phyloP scores from a whole-genome alignment of 2,329 filamentous ascomycete genomes.

The Cercospora nicotianae region DNA sequence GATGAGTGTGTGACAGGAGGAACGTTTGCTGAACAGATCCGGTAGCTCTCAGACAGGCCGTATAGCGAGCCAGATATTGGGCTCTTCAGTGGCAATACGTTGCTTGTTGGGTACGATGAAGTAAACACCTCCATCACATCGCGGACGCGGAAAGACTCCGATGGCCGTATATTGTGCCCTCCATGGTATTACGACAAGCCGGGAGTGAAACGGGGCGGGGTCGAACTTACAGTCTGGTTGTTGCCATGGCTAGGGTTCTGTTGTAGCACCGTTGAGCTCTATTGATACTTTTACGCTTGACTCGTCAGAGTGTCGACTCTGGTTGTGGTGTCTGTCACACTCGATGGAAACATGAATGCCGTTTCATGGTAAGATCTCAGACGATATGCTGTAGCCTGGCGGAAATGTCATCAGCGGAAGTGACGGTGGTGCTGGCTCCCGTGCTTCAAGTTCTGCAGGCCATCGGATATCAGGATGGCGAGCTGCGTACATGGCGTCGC shows the following conservation, averaged over 20 bases:
- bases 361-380: neutral
- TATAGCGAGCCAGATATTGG: neutral
- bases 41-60: neutral
- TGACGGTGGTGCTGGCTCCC: neutral
- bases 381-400: neutral
- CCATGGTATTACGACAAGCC: neutral
- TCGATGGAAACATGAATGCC: neutral
- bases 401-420: neutral
- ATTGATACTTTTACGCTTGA: neutral
- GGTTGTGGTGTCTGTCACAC: neutral
- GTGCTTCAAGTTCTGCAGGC: conserved; percentile 1
- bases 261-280: neutral
- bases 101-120: neutral
- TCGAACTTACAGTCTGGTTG: neutral
- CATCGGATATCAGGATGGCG: neutral
- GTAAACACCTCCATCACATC: neutral
- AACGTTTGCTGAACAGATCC: neutral
- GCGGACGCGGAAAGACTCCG: neutral
- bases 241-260: neutral
- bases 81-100: neutral
- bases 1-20: neutral
- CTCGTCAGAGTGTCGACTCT: neutral
- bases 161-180: neutral
- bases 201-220: neutral
- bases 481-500: neutral